Evolutionary conservation across 1,284 basidiomycete genomes (phyloP), one percentile per base, ranked within the genome.

Genomic region (Mycena citricolor): DNA sequence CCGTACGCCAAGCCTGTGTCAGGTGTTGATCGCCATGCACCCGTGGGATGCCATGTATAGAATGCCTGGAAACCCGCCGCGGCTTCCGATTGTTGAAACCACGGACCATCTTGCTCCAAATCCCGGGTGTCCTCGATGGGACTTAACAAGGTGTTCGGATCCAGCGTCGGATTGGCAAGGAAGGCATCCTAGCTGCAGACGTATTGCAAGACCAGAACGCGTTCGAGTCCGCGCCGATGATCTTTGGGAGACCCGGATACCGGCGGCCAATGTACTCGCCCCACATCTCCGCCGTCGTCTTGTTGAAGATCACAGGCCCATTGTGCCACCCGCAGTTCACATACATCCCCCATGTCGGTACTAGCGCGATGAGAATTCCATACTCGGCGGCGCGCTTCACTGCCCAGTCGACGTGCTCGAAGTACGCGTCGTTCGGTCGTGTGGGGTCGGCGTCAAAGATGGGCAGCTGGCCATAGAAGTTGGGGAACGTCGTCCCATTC

Each of bases 361-460:
- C 38, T 22, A 40, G 25, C 28, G 24, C 25, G 28, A 40, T 40
- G 24, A 24, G 38, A 30, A 40, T 40, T 22, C 38, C 38, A n/a
- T 40, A 28, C 28, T 40, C 28, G 13, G 3, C 4, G 29, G 38
- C 38, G 7, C 25, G 38, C 26, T 32, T 22, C 28, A 40, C 28
- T 23, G 29, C 32, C 16, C 24, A 40, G 28, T 40, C 38, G 14
- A 40, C n/a, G 16, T 40, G 29, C 24, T 24, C 38, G 21, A 24
- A 40, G 38, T 40, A 40, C 38, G 38, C 24, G 28, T 40, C 38
- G 29, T 40, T 40, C 10, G 38, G 38, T 30, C 32, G 38, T 30
- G 10, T n/a, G 28, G 29, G 24, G 28, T 40, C 38, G 25, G 23
- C 29, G 38, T 28, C 28, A 32, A 32, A 17, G n/a, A 31, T 23